Percentiles rank a stretch among this genome's conserved stretches.
Conservation (phyloP, 306 rosid species). For the Spatholobus suberectus region DNA sequence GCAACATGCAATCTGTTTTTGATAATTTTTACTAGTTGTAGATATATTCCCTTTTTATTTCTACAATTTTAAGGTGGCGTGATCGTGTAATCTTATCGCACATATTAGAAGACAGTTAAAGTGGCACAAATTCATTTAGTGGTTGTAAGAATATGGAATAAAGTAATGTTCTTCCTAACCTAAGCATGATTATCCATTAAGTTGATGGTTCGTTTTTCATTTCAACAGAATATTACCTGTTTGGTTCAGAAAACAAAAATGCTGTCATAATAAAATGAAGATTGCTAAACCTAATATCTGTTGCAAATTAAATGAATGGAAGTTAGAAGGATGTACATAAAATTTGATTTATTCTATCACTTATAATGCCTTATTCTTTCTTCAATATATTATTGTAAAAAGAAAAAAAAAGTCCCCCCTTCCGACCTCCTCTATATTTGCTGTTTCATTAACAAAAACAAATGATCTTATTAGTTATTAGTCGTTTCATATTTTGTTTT, state of each 20-base stretch:
- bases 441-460: neutral
- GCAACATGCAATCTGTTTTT: neutral
- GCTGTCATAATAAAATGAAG: neutral
- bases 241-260: neutral
- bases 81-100: neutral
- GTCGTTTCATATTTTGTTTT: neutral
- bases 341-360: neutral
- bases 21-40: neutral
- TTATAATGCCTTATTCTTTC: neutral
- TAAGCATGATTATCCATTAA: neutral
- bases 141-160: conserved; percentile 31
- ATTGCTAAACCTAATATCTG: neutral
- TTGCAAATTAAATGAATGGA: neutral
- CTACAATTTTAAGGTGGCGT: neutral
- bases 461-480: neutral
- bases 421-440: neutral
- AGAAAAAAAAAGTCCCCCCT: neutral
- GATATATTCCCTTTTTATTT: neutral
- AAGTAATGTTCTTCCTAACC: neutral
- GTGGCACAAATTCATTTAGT: neutral
- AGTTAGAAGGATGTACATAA: neutral
- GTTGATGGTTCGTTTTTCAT: neutral
- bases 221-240: neutral
- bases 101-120: neutral
- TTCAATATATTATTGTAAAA: neutral